Evolutionary conservation across 1,284 basidiomycete genomes (phyloP).

Genomic region (Taiwanofungus camphoratus): DNA sequence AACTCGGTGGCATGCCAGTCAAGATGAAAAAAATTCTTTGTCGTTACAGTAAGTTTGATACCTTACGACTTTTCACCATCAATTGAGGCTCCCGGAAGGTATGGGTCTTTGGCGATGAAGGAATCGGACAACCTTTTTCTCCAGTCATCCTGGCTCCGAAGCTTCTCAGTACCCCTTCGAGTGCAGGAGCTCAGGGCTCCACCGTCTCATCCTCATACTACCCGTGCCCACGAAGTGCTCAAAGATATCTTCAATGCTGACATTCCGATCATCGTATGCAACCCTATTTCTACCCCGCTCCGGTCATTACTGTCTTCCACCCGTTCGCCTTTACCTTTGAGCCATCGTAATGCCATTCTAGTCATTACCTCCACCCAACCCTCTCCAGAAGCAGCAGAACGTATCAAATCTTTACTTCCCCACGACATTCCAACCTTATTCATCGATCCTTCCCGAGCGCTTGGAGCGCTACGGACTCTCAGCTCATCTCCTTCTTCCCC

Average conservation of each 20-base stretch:
- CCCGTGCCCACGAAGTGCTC: constrained; percentile 4
- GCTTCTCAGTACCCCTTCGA: constrained; percentile 43
- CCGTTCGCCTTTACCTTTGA: constrained; percentile 31
- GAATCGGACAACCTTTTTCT: constrained; percentile 18
- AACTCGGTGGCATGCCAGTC: constrained; percentile 36
- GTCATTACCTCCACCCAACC: constrained; percentile 32
- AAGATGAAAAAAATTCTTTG: constrained; percentile 20
- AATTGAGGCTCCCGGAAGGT: constrained; percentile 9
- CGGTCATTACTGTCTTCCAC: constrained; percentile 28
- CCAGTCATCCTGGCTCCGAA: constrained; percentile 48
- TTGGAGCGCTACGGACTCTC: constrained; percentile 44
- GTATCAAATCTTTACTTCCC: constrained; percentile 6
- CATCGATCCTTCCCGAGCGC: constrained; percentile 51
- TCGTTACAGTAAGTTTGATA: constrained; percentile 34
- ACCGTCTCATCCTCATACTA: constrained; percentile 14
- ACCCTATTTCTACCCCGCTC: constrained; percentile 48
- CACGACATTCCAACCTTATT: constrained; percentile 30
- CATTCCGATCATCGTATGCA: constrained; percentile 52
- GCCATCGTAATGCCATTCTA: constrained; percentile 48
- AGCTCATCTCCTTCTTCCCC: constrained; percentile 39
- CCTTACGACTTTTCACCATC: constrained; percentile 2
- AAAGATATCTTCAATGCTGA: constrained; percentile 43
- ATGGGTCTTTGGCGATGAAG: constrained; percentile 15
- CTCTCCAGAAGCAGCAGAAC: constrained; percentile 16
- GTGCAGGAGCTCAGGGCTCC: constrained; percentile 33